A percentile compares a stretch with the other conserved stretches of the same genome.
phyloP scores from a whole-genome alignment of 2,329 filamentous ascomycete genomes.

The Alternaria dauci region DNA sequence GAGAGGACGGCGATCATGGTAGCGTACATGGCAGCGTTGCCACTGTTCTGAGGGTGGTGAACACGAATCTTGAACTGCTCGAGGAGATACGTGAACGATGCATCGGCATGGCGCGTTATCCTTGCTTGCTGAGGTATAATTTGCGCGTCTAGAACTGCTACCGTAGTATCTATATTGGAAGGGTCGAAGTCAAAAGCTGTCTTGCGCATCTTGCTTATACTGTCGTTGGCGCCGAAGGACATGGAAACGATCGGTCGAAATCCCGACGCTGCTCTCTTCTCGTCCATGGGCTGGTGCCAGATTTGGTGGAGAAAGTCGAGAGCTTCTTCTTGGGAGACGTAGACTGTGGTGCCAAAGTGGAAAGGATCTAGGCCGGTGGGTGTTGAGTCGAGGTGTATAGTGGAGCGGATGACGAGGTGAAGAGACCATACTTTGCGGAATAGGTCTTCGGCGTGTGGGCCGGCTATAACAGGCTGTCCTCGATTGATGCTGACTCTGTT shows the following conservation, averaged over 20 bases:
- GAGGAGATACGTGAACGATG: conserved; percentile 15
- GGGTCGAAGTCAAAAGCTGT: conserved; percentile 23
- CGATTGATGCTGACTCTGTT: conserved; percentile 6
- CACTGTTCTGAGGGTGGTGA: conserved; percentile 11
- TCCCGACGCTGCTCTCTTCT: conserved; percentile 5
- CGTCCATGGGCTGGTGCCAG: conserved; percentile 26
- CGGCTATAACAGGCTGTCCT: conserved; percentile 1
- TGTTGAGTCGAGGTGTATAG: conserved; percentile 19
- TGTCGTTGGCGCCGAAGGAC: conserved; percentile 17
- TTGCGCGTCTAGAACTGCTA: conserved; percentile 27
- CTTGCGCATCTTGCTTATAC: conserved; percentile 5
- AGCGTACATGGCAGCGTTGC: conserved; percentile 26
- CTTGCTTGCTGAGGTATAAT: conserved; percentile 20
- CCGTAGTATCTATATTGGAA: conserved; percentile 12
- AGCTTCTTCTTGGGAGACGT: conserved; percentile 13
- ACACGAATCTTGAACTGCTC: conserved; percentile 9
- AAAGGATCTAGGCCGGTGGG: conserved; percentile 13
- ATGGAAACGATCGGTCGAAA: conserved; percentile 26
- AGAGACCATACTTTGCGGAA: conserved; percentile 23
- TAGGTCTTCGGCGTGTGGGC: conserved; percentile 26
- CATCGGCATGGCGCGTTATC: conserved; percentile 10
- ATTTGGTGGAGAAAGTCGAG: conserved; percentile 16
- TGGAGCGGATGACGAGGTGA: conserved; percentile 20
- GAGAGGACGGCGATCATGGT: conserved; percentile 24
- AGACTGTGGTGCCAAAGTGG: conserved; percentile 28